Evolutionary conservation across 1,284 basidiomycete species (phyloP).

Genomic region (Cerioporus squamosus): DNA sequence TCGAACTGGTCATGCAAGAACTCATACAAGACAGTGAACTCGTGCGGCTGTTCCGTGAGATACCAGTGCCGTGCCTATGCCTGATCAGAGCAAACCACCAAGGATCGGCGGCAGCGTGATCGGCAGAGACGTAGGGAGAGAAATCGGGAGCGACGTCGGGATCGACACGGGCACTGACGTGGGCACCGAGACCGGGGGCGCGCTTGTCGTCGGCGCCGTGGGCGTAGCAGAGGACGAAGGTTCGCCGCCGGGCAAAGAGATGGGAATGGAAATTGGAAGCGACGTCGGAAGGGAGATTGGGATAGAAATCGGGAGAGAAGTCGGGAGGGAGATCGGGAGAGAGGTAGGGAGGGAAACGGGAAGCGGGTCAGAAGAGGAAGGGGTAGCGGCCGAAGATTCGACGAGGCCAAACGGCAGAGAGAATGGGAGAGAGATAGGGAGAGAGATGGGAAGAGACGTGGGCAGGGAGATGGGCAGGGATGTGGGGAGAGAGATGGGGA

Average conservation of each 20-base stretch:
- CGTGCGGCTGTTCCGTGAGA: too few relatives aligned
- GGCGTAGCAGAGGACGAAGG: not conserved
- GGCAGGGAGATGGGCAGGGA: not conserved
- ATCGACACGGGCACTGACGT: not conserved
- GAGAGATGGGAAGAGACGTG: not conserved
- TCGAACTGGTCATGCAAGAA: too few relatives aligned
- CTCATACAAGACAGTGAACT: too few relatives aligned
- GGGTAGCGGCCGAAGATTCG: not conserved
- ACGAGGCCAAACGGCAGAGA: not conserved
- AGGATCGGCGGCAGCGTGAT: slow-evolving; percentile 1
- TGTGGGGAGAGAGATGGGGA: not conserved
- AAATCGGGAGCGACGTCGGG: slow-evolving; percentile 8
- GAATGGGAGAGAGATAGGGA: not conserved
- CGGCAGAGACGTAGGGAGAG: slow-evolving; percentile 3
- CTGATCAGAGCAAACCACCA: not conserved
- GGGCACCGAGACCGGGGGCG: not conserved
- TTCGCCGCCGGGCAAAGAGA: slow-evolving; percentile 1
- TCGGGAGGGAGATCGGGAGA: not conserved
- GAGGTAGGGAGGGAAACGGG: not conserved
- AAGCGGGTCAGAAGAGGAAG: not conserved
- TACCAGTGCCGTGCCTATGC: not conserved
- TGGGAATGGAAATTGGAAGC: not conserved
- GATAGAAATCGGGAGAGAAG: slow-evolving; percentile 5
- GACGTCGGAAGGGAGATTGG: slow-evolving; percentile 1
- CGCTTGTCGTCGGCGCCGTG: not conserved